A percentile compares a stretch with the other conserved stretches of the same genome.
These are phyloP conservation scores for Yarrowia sp. DNA, from an alignment of 805 yeast genomes.

Conservation along the genomic window DNA sequence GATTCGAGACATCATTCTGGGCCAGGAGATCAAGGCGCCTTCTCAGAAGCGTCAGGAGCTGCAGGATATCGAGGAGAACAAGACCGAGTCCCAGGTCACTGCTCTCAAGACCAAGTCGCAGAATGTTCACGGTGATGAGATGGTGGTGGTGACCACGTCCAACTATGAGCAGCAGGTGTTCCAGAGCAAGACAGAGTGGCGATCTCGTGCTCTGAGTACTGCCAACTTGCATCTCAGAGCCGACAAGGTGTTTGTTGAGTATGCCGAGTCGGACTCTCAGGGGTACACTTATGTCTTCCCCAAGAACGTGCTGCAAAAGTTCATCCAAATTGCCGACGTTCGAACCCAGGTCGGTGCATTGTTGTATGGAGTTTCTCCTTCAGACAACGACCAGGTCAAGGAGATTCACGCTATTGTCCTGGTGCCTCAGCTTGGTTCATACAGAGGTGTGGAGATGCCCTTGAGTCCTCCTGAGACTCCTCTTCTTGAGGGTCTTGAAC, in stretches of 20 bases:
- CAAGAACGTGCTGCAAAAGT: conserved; percentile 69
- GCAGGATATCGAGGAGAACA: conserved; percentile 58
- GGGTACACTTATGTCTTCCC: conserved; percentile 76
- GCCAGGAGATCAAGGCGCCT: conserved; percentile 91
- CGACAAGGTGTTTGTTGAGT: conserved; percentile 68
- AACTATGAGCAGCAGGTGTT: conserved; percentile 83
- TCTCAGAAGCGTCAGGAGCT: conserved; percentile 82
- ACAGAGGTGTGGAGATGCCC: conserved; percentile 64
- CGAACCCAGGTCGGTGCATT: conserved; percentile 80
- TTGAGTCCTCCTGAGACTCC: conserved; percentile 43
- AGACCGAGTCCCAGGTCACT: conserved; percentile 52
- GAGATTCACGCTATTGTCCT: conserved; percentile 73
- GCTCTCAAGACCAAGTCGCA: conserved; percentile 80
- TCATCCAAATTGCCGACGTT: conserved; percentile 76
- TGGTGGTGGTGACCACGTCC: conserved; percentile 88
- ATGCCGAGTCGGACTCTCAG: conserved; percentile 44
- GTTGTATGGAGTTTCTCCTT: conserved; percentile 75
- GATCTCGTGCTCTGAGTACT: conserved; percentile 78
- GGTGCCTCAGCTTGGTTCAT: conserved; percentile 84
- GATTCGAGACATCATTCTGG: conserved; percentile 88
- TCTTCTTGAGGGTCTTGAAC: conserved; percentile 58
- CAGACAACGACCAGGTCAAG: conserved; percentile 67
- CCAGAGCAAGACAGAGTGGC: conserved; percentile 86
- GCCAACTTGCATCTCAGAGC: conserved; percentile 69
- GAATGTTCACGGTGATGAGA: conserved; percentile 95